Base-by-base conservation (phyloP, 495 filamentous ascomycete genomes). In the Neurospora sp. region DNA sequence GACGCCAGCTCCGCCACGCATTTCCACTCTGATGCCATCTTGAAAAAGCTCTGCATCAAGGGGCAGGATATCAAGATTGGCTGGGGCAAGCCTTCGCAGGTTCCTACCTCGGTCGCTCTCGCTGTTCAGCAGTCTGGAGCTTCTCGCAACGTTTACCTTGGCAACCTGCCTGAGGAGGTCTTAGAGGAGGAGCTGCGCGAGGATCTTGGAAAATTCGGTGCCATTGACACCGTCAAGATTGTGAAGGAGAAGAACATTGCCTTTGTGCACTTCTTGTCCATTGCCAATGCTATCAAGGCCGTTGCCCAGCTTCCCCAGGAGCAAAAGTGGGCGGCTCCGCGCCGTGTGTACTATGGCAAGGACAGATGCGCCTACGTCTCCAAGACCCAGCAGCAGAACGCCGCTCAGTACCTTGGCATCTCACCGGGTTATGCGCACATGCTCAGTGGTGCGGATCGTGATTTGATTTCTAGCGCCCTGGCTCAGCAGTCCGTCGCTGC, bases 51-150 rank as follows among this genome's bases (percentile, higher is more conserved):
- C 76, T 92, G 95, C 73, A 96, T 99, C 83, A 92, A 94, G 80
- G 96, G 96, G 27, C 96, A 98, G 81, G 96, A 99, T 82, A 97
- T 99, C 86, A 99, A 99, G 87, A 92, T 99, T 76, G 96, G 96
- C 75, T 99, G 96, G 96, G 96, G 96, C 38, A 99, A 99, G 81
- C 95, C 96, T 14, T 98, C 96, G 10, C 96, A 97, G 84, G 96
- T 99, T 5, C 96, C 96, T 4, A 98, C 96, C 3, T 98, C 96
- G 22, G 96, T 99, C 65, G 94, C 95, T 16, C 86, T 98, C 70
- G 93, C 96, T 22, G 96, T 98, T 35, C 96, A 99, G 82, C 96
- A 99, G 83, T 97, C 94, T 4, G 95, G 95, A 40, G 96, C 96
- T 17, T 98, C 96, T n/a, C 89, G 96, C 72, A 99, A 99, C 80